These are phyloP conservation scores for Huntiella abstrusa DNA, from an alignment of 2,329 filamentous ascomycete species.

Conservation along the genomic window DNA sequence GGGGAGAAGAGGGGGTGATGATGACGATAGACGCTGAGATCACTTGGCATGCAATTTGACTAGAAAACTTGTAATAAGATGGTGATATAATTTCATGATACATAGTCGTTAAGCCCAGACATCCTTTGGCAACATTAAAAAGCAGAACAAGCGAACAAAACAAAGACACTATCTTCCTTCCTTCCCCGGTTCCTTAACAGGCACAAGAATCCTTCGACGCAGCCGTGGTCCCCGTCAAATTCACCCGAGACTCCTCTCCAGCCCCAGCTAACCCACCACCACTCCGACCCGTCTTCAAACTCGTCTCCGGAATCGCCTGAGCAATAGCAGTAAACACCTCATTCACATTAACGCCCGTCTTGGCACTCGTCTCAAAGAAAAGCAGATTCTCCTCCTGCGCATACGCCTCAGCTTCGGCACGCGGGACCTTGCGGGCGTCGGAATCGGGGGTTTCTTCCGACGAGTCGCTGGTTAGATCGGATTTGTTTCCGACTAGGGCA, in stretches of 20 bases:
- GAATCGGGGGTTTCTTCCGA: slow-evolving; percentile 33
- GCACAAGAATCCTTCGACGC: slow-evolving; percentile 83
- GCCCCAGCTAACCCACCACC: slow-evolving; percentile 34
- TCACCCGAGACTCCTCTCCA: slow-evolving; percentile 58
- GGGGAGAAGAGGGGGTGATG: slow-evolving; percentile 24
- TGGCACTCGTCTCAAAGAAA: slow-evolving; percentile 97
- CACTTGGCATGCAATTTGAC: background rate
- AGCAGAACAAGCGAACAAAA: slow-evolving; percentile 1
- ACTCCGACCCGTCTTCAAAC: slow-evolving; percentile 50
- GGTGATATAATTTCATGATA: slow-evolving; percentile 2
- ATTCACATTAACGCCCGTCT: slow-evolving; percentile 83
- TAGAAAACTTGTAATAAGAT: background rate
- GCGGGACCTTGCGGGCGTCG: slow-evolving; percentile 71
- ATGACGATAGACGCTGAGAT: slow-evolving; percentile 26
- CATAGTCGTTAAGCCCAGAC: background rate
- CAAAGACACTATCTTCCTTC: slow-evolving; percentile 1
- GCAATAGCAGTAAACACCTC: slow-evolving; percentile 97
- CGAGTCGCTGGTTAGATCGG: slow-evolving; percentile 59
- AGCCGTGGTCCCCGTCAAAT: slow-evolving; percentile 52
- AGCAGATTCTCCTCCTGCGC: slow-evolving; percentile 85
- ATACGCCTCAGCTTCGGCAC: slow-evolving; percentile 80
- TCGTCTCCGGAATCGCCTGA: slow-evolving; percentile 93
- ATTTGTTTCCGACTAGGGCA: slow-evolving; percentile 89
- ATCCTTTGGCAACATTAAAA: background rate
- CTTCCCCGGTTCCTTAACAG: slow-evolving; percentile 33